Conservation (phyloP, 2,329 filamentous ascomycete genomes). For the Onygenales sp. region DNA sequence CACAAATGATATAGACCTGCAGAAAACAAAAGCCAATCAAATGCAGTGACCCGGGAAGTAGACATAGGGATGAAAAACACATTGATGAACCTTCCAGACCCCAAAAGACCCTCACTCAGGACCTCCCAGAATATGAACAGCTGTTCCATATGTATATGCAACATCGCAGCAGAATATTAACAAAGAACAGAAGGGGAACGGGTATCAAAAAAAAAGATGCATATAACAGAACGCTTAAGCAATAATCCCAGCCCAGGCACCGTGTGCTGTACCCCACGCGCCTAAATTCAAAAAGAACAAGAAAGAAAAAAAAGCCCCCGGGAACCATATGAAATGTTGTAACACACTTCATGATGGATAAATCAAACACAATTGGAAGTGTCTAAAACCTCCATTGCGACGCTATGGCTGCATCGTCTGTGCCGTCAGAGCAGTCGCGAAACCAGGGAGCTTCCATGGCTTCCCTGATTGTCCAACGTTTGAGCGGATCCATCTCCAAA, state of each 20-base stretch:
- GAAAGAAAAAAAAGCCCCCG: conserved; percentile 5
- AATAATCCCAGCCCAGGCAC: background rate
- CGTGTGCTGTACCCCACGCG: background rate
- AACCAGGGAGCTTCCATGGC: conserved; percentile 50
- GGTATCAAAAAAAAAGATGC: background rate
- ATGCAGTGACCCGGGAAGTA: no score
- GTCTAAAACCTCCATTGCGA: conserved; percentile 29
- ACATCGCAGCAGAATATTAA: no score
- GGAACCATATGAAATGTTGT: background rate
- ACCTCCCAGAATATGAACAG: no score
- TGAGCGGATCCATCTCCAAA: conserved; percentile 45
- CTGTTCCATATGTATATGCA: no score
- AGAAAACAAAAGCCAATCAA: no score
- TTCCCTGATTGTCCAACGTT: conserved; percentile 49
- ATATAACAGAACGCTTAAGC: background rate
- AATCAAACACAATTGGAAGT: background rate
- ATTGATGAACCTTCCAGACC: no score
- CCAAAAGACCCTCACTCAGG: no score
- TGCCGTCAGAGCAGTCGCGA: conserved; percentile 26
- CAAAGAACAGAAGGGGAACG: background rate
- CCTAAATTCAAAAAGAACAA: background rate
- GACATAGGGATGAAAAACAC: no score
- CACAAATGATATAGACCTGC: no score
- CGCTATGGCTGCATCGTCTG: conserved; percentile 22
- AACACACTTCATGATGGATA: no score